Percentiles rank a stretch among this genome's conserved stretches.
Conservation (phyloP, 352 stramenopile genomes). For the Globisporangium rhizosaccharum region DNA sequence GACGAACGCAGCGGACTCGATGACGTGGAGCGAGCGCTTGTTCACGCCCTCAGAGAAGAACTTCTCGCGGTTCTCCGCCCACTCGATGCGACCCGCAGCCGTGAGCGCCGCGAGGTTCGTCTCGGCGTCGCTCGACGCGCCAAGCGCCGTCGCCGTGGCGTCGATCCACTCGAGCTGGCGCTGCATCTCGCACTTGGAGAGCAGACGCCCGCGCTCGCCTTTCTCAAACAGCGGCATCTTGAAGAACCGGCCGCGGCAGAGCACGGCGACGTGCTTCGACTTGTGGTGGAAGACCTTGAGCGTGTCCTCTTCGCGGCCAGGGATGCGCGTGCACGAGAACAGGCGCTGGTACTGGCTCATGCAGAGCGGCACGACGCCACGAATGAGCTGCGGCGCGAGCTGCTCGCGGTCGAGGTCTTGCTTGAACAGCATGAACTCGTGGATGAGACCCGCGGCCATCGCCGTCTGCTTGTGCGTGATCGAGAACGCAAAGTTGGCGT, state of each 20-base stretch:
- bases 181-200: slow-evolving; percentile 77
- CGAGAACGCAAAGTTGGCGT: slow-evolving; percentile 55
- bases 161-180: slow-evolving; percentile 75
- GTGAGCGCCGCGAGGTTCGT: slow-evolving; percentile 74
- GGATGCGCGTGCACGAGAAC: slow-evolving; percentile 85
- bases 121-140: slow-evolving; percentile 27
- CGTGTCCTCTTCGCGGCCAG: slow-evolving; percentile 77
- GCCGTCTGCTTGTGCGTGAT: slow-evolving; percentile 55
- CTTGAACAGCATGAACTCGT: slow-evolving; percentile 87
- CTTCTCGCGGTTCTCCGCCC: slow-evolving; percentile 84
- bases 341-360: slow-evolving; percentile 90
- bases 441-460: slow-evolving; percentile 58
- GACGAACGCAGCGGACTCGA: slow-evolving; percentile 79
- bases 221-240: slow-evolving; percentile 86
- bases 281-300: slow-evolving; percentile 68
- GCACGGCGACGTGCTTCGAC: slow-evolving; percentile 86
- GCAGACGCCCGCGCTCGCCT: slow-evolving; percentile 60
- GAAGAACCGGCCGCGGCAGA: slow-evolving; percentile 84
- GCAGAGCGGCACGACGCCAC: slow-evolving; percentile 84
- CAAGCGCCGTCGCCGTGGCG: slow-evolving; percentile 32
- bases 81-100: slow-evolving; percentile 75
- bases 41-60: slow-evolving; percentile 87
- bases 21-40: slow-evolving; percentile 68
- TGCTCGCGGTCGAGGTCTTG: slow-evolving; percentile 82
- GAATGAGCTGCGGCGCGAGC: slow-evolving; percentile 74